These are phyloP conservation scores for Melanopsichium pennsylvanicum DNA, from an alignment of 1,284 basidiomycete genomes.

Conservation along the genomic window DNA sequence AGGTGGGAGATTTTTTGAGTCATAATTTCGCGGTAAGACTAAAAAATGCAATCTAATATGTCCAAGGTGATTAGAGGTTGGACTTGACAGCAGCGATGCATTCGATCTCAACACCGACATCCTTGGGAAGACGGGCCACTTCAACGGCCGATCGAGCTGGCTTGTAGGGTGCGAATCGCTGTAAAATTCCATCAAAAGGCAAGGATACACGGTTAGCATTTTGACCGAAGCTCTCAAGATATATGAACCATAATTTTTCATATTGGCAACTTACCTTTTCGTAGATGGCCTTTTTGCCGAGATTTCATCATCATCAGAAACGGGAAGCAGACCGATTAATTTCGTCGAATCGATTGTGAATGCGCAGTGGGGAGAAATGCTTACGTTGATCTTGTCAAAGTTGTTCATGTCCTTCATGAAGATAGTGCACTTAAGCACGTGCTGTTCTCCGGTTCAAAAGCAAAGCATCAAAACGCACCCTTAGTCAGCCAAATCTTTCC, in stretches of 20 bases:
- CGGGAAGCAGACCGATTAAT: too few relatives aligned
- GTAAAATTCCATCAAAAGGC: not conserved
- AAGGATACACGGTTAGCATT: not conserved
- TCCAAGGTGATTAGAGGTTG: constrained; percentile 18
- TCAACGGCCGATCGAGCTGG: constrained; percentile 82
- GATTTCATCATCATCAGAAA: not conserved
- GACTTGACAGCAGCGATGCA: constrained; percentile 73
- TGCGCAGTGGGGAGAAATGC: too few relatives aligned
- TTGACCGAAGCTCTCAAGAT: too few relatives aligned
- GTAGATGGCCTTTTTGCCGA: constrained; percentile 54
- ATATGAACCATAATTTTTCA: too few relatives aligned
- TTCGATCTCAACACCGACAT: constrained; percentile 90
- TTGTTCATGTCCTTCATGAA: constrained; percentile 93
- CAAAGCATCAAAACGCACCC: not conserved
- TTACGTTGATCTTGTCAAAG: constrained; percentile 81
- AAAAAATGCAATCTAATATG: too few relatives aligned
- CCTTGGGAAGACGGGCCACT: constrained; percentile 78
- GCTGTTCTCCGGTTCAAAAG: constrained; percentile 2
- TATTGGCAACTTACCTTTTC: constrained; percentile 58
- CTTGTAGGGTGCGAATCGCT: constrained; percentile 71
- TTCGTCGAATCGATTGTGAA: too few relatives aligned
- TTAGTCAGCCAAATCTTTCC: not conserved
- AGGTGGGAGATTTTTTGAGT: too few relatives aligned
- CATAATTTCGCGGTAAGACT: too few relatives aligned
- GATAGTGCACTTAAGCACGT: constrained; percentile 69